A percentile compares a stretch with the other conserved stretches of the same genome.
Evolutionary conservation across 2,329 filamentous ascomycete genomes (phyloP).

Genomic region (Clonostachys byssicola): DNA sequence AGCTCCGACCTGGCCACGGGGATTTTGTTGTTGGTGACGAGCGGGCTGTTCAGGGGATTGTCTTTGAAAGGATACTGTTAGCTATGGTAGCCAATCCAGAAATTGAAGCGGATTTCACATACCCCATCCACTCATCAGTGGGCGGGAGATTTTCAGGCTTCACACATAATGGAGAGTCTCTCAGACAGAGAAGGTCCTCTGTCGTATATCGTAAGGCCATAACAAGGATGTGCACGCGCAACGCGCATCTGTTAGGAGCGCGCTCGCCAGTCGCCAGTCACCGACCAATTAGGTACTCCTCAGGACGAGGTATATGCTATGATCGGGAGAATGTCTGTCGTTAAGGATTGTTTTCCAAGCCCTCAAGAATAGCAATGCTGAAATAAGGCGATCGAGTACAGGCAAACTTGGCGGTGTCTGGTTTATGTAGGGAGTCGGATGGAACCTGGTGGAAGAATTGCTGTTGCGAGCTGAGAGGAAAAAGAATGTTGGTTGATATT

Average conservation of each 20-base stretch:
- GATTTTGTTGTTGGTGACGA: slow-evolving; percentile 32
- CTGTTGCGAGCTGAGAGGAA: too few species aligned
- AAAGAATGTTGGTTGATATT: too few species aligned
- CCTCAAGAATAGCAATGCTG: too few species aligned
- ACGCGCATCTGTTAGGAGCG: slow-evolving; percentile 24
- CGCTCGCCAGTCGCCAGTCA: slow-evolving; percentile 7
- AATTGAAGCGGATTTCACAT: slow-evolving; percentile 21
- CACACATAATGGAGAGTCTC: slow-evolving; percentile 76
- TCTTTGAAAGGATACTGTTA: too few species aligned
- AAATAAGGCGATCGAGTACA: too few species aligned
- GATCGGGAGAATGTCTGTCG: too few species aligned
- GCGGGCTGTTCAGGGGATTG: neutral
- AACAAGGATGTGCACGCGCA: slow-evolving; percentile 21
- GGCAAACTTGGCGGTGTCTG: too few species aligned
- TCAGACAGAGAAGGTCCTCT: slow-evolving; percentile 71
- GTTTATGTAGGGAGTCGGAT: too few species aligned
- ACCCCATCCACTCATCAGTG: slow-evolving; percentile 97
- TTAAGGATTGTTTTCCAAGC: too few species aligned
- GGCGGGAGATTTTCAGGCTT: slow-evolving; percentile 79
- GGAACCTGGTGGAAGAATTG: too few species aligned
- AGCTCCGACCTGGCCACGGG: slow-evolving; percentile 29
- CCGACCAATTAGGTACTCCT: slow-evolving; percentile 1
- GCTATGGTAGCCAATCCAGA: too few species aligned
- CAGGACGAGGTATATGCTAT: too few species aligned
- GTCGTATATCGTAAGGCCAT: slow-evolving; percentile 67